These are phyloP conservation scores for Plantago lanceolata DNA, from an alignment of 305 asterid genomes.

Conservation along the genomic window DNA sequence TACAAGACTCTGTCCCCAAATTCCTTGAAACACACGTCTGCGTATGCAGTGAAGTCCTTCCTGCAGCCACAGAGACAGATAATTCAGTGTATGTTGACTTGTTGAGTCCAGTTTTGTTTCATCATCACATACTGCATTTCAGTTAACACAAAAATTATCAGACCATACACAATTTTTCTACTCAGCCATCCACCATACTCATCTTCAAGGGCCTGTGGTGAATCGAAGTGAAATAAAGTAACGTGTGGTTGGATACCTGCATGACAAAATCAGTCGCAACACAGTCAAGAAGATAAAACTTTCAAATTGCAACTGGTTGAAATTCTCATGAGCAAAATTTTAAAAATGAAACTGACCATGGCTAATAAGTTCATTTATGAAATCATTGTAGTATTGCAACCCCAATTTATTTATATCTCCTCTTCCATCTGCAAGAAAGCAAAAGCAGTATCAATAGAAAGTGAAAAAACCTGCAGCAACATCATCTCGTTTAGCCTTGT, in stretches of 20 bases:
- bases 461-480: background rate
- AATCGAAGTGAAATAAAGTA: conserved; percentile 45
- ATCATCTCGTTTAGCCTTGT: background rate
- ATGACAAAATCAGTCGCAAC: conserved; percentile 1
- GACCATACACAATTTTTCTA: conserved; percentile 37
- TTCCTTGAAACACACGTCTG: conserved; percentile 48
- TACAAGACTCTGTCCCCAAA: conserved; percentile 53
- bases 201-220: conserved; percentile 58
- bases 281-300: background rate
- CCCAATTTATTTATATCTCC: conserved; percentile 7
- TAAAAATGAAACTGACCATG: conserved; percentile 16
- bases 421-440: conserved; percentile 7
- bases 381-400: conserved; percentile 1
- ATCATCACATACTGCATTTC: background rate
- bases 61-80: conserved; percentile 27
- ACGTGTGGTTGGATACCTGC: conserved; percentile 58
- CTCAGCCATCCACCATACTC: conserved; percentile 53
- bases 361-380: conserved; percentile 7
- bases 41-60: conserved; percentile 43
- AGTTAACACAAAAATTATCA: too few relatives aligned
- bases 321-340: background rate
- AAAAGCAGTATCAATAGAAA: background rate
- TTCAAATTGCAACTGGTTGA: background rate
- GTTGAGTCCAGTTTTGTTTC: background rate
- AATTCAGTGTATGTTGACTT: background rate